Evolutionary conservation across 805 yeast genomes (phyloP).

Genomic region (Saccharomyces cerevisiae): DNA sequence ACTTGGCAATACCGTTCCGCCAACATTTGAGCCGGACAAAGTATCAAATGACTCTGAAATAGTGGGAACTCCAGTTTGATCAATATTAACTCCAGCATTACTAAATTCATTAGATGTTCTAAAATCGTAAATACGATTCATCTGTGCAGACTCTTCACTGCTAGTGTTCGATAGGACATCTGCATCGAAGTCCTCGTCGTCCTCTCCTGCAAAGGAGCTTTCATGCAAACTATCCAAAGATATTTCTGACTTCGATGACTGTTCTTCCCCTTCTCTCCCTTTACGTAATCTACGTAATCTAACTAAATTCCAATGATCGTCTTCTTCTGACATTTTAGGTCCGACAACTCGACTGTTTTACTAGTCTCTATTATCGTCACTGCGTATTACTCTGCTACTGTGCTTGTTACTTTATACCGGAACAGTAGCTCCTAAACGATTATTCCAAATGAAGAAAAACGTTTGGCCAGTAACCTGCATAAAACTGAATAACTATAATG

Average conservation of each 20-base stretch:
- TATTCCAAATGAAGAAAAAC: neutral
- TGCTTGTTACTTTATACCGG: neutral
- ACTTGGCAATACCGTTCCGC: neutral
- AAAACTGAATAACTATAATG: neutral
- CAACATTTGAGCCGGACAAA: conserved; percentile 8
- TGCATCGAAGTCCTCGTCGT: conserved; percentile 9
- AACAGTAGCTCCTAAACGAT: neutral
- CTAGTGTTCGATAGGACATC: conserved; percentile 19
- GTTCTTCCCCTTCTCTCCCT: conserved; percentile 5
- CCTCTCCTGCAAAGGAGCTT: conserved; percentile 3
- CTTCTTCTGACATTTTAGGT: conserved; percentile 3
- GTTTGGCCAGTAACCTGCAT: neutral
- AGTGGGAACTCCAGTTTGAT: neutral
- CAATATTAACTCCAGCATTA: conserved; percentile 1
- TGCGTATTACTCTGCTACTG: neutral
- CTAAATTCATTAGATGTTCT: neutral
- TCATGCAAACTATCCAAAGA: conserved; percentile 3
- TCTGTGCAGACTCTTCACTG: conserved; percentile 12
- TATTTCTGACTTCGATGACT: conserved; percentile 3
- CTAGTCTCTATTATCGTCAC: neutral
- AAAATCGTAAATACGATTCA: neutral
- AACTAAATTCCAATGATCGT: conserved; percentile 11
- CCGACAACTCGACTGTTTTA: neutral
- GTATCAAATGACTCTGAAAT: conserved; percentile 10
- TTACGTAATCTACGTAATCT: conserved; percentile 3